Evolutionary conservation across 2,329 filamentous ascomycete species (phyloP).

Genomic region (Apiospora marii): DNA sequence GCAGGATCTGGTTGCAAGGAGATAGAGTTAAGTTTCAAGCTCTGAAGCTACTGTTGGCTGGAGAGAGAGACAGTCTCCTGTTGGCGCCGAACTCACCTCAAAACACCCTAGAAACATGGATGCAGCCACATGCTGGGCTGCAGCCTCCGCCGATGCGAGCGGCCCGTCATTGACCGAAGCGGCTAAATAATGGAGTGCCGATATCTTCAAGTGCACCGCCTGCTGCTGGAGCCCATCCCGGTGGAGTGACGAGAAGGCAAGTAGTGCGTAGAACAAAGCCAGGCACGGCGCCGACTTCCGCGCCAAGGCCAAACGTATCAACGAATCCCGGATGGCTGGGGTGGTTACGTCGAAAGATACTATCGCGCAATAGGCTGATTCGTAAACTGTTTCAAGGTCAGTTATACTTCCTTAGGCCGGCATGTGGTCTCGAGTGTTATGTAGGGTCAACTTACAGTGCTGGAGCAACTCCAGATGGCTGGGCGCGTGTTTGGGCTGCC

Average conservation of each 20-base stretch:
- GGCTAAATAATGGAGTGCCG: conserved; percentile 34
- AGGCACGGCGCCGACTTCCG: conserved; percentile 31
- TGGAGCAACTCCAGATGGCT: conserved; percentile 29
- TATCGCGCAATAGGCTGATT: conserved; percentile 33
- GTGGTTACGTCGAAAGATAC: conserved; percentile 33
- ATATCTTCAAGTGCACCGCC: conserved; percentile 37
- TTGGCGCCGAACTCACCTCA: conserved; percentile 34
- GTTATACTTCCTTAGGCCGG: background rate
- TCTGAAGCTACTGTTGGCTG: background rate
- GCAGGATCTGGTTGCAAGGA: conserved; percentile 32
- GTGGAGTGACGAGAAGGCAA: conserved; percentile 39
- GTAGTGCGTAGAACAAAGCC: conserved; percentile 36
- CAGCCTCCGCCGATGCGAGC: conserved; percentile 29
- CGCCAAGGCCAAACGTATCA: conserved; percentile 37
- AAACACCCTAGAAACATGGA: conserved; percentile 42
- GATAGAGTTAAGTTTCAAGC: background rate
- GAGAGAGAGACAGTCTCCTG: background rate
- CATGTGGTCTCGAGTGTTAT: background rate
- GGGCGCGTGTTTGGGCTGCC: conserved; percentile 24
- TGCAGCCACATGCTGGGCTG: conserved; percentile 40
- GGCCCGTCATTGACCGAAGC: conserved; percentile 32
- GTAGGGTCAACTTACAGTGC: conserved; percentile 31
- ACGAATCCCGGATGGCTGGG: conserved; percentile 32
- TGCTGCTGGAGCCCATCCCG: conserved; percentile 35
- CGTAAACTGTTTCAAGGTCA: conserved; percentile 30